These are phyloP conservation scores for Phytophthora sojae DNA, from an alignment of 352 stramenopile genomes.

Conservation along the genomic window DNA sequence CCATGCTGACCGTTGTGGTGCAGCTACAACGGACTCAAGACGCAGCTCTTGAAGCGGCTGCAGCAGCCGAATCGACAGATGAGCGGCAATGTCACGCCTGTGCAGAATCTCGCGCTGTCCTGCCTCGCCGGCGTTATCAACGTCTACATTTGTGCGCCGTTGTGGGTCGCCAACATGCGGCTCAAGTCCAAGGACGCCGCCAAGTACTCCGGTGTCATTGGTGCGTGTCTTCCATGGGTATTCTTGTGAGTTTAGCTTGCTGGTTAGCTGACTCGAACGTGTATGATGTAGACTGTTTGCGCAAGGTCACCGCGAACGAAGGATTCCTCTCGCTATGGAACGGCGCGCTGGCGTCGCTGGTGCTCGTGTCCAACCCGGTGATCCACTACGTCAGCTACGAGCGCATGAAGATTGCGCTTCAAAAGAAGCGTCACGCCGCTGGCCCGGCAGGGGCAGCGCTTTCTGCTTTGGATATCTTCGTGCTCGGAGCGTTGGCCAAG, in stretches of 20 bases:
- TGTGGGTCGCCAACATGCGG: constrained; percentile 95
- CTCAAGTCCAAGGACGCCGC: constrained; percentile 89
- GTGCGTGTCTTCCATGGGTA: constrained; percentile 11
- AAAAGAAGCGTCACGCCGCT: constrained; percentile 43
- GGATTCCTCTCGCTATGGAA: constrained; percentile 92
- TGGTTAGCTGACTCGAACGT: no score
- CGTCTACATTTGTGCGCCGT: constrained; percentile 79
- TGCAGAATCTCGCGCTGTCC: constrained; percentile 68
- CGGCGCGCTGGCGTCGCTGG: constrained; percentile 90
- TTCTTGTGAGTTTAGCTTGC: no score
- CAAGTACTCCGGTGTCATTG: constrained; percentile 61
- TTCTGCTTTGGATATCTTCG: constrained; percentile 89
- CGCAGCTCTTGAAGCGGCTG: constrained; percentile 74
- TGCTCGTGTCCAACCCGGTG: constrained; percentile 95
- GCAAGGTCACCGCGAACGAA: constrained; percentile 71
- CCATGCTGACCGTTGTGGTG: constrained; percentile 1
- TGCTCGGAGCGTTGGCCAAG: constrained; percentile 93
- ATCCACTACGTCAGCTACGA: constrained; percentile 97
- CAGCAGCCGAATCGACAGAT: constrained; percentile 41
- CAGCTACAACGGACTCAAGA: constrained; percentile 76
- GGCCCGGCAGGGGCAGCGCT: constrained; percentile 42
- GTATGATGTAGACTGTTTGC: constrained; percentile 46
- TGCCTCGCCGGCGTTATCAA: constrained; percentile 91
- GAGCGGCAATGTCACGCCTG: constrained; percentile 47
- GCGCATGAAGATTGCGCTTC: constrained; percentile 84